Evolutionary conservation across 2,329 filamentous ascomycete genomes (phyloP), one percentile per base, ranked within the genome.

Genomic region (Phyllosticta citribraziliensis): DNA sequence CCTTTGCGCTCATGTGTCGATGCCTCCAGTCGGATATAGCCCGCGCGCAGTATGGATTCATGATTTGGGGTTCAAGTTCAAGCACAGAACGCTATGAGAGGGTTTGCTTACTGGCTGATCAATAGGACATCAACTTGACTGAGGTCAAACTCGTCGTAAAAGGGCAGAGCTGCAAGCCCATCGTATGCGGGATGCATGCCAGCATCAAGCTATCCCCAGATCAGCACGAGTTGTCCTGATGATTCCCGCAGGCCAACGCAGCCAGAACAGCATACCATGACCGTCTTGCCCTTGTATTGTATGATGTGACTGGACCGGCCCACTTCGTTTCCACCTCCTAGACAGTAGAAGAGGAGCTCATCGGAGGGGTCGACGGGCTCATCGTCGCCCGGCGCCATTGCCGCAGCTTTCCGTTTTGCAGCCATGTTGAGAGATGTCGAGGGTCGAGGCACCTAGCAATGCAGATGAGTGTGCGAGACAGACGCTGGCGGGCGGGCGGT

Each of bases 251-350:
- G 27, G 12, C 22, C 56, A 27, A 53, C 40, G 47, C 22, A 9
- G 35, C 27, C n/a, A n/a, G 35, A 24, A 40, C 58, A 24, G 73
- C 84, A 67, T 79, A 95, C 91, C 94, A 99, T 99, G 67, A 99
- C 91, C 5, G 93, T 97, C 76, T 99, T 99, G 64, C 94, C 94
- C 77, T 97, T 99, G 83, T 99, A 99, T 71, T 97, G 91, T 63
- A 99, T 86, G 68, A 99, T 96, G 73, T 99, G 94, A 75, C 94
- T 97, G 66, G 94, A 97, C 66, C 94, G 84, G 59, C 94, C 94
- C 64, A 99, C 94, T 76, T 99, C 94, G 74, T 97, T 97, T 67
- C 94, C 94, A 64, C 94, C 94, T 64, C 94, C 94, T 47, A 99
- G 79, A 69, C 91, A 95, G 60, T 96, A 83, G 70, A 99, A 99